Base-by-base conservation (phyloP, 768 basidiomycete species). In the Auricularia auricula-judae region DNA sequence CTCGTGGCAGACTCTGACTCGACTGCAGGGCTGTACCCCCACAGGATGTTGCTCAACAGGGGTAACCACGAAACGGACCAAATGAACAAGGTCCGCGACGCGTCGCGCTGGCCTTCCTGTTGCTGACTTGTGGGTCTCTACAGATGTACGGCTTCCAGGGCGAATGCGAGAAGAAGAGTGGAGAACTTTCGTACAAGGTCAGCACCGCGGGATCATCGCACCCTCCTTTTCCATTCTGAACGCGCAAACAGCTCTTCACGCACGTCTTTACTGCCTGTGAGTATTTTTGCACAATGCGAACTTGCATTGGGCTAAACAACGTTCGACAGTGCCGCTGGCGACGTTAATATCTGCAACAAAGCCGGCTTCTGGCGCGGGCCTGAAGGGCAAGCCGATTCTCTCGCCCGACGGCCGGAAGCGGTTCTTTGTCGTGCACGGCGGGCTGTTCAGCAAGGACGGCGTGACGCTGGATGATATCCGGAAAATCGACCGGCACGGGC, bases 61-160 rank as follows among this genome's bases (percentile, higher is more conserved):
- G 96, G 96, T 18, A 98, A 98, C 76, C 96, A 98, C 71, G 93
- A 96, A 76, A 87, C 93, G 66, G 91, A 91, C 73, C 94, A 98
- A 58, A 98, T 99, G 97, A 99, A 99, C 75, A 78, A 79, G 68
- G 79, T 79, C 10, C 74, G 61, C 58, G 12, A 2, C n/a, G 39
- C 18, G 7, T 42, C 21, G 2, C 64, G 18, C 3, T 4, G 14
- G n/a, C 11, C 39, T n/a, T n/a, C 7, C 34, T 36, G 64, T 21
- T 56, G 12, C 36, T 59, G 18, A 34, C 18, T 10, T 29, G 10
- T 29, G 29, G 29, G 29, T 12, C 47, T n/a, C 18, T 56, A 14
- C 79, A 88, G 61, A 84, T 87, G 23, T 94, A 96, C 74, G 93
- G 93, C 1, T 95, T 95, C 71, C 93, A 96, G 74, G 94, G 95